phyloP scores from a whole-genome alignment of 352 stramenopile genomes.

The Aphanomyces cochlioides region DNA sequence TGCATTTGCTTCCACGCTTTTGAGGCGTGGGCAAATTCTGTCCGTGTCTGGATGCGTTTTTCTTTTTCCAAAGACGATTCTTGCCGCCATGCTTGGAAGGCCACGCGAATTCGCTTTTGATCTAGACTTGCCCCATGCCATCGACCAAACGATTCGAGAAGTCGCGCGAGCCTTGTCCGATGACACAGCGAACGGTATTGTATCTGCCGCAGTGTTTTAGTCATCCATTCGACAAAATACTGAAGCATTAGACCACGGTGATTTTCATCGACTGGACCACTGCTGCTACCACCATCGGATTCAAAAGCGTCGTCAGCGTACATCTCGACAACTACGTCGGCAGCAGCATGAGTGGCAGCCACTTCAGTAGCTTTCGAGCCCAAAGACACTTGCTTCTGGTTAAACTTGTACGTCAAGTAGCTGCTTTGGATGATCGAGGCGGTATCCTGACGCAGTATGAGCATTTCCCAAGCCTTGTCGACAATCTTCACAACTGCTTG shows the following conservation, averaged over 20 bases:
- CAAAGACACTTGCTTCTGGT: conserved; percentile 1
- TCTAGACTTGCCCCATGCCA: neutral
- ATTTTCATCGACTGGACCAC: neutral
- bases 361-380: neutral
- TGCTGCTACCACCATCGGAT: neutral
- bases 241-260: neutral
- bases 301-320: neutral
- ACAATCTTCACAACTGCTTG: neutral
- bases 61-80: neutral
- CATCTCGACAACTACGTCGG: neutral
- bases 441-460: neutral
- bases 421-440: conserved; percentile 1
- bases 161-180: neutral
- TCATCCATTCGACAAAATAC: conserved; percentile 31
- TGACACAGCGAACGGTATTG: conserved; percentile 6
- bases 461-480: neutral
- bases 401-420: conserved; percentile 14
- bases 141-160: neutral
- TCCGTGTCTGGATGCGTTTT: conserved; percentile 12
- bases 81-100: conserved; percentile 11
- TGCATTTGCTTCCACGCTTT: conserved; percentile 30
- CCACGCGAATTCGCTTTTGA: neutral
- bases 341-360: neutral
- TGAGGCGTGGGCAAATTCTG: conserved; percentile 19
- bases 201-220: conserved; percentile 13